Conservation (phyloP, 192 early-diverging fungal species). For the Endogone sp. region DNA sequence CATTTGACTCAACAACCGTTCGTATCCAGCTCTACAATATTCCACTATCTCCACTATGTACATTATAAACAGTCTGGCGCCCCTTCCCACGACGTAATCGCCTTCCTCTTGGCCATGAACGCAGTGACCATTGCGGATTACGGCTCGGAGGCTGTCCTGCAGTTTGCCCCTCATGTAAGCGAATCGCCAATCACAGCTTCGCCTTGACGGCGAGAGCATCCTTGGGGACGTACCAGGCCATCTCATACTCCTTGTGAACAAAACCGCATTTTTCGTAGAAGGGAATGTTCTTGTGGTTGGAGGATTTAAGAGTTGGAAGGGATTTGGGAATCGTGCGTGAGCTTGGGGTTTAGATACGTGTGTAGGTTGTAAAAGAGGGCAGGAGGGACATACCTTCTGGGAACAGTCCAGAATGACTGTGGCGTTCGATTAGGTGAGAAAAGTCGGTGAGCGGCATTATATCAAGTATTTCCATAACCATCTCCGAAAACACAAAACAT, state of each 20-base stretch:
- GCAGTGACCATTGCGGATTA: too few relatives aligned
- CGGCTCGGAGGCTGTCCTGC: too few relatives aligned
- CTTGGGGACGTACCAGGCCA: slow-evolving; percentile 56
- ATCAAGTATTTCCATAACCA: too few relatives aligned
- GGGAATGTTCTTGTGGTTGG: slow-evolving; percentile 64
- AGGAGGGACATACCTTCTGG: slow-evolving; percentile 38
- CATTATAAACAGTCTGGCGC: too few relatives aligned
- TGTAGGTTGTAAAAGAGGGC: slow-evolving; percentile 1
- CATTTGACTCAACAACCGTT: too few relatives aligned
- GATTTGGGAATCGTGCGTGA: neutral
- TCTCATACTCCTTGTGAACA: slow-evolving; percentile 65
- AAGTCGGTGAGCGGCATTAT: neutral
- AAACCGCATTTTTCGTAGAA: slow-evolving; percentile 90
- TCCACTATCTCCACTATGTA: too few relatives aligned
- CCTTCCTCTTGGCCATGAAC: too few relatives aligned
- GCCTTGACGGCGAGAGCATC: slow-evolving; percentile 1
- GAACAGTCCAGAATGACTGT: slow-evolving; percentile 56
- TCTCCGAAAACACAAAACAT: too few relatives aligned
- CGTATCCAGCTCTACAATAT: too few relatives aligned
- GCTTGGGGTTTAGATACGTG: slow-evolving; percentile 17
- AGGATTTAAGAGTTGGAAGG: neutral
- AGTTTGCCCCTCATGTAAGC: too few relatives aligned
- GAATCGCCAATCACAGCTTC: slow-evolving; percentile 1
- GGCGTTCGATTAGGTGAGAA: neutral
- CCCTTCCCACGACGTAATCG: too few relatives aligned